These are phyloP conservation scores for Colletotrichum lupini DNA, from an alignment of 2,329 filamentous ascomycete genomes.

Conservation along the genomic window DNA sequence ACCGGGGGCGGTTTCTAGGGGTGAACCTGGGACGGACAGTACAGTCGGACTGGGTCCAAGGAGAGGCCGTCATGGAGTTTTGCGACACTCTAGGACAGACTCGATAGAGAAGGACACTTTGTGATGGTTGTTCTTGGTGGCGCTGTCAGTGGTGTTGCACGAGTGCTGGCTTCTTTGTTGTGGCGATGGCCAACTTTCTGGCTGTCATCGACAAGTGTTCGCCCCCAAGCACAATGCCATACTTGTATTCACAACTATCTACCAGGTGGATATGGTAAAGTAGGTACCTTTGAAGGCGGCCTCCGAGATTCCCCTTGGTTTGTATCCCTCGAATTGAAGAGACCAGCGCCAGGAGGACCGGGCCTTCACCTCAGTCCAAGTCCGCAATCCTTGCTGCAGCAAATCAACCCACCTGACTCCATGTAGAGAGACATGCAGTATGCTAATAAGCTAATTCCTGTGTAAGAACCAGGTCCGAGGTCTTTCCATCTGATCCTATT, in stretches of 20 bases:
- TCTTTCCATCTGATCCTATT: background rate
- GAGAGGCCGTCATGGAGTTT: constrained; percentile 7
- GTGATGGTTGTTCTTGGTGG: background rate
- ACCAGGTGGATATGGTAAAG: too few species aligned
- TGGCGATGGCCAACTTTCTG: background rate
- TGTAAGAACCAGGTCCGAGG: background rate
- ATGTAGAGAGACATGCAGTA: background rate
- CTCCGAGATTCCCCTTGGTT: background rate
- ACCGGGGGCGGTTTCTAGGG: constrained; percentile 18
- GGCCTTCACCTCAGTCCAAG: constrained; percentile 15
- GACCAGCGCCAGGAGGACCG: constrained; percentile 12
- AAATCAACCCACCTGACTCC: constrained; percentile 14
- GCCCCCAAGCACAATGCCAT: background rate
- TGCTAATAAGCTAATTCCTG: background rate
- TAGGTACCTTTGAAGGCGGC: background rate
- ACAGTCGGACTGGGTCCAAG: constrained; percentile 20
- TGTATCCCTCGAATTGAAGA: constrained; percentile 7
- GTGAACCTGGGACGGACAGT: constrained; percentile 22
- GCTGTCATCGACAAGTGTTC: background rate
- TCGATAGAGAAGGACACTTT: background rate
- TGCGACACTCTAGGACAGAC: background rate
- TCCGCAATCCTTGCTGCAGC: constrained; percentile 17
- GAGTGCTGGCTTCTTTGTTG: background rate
- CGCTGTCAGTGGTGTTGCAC: background rate
- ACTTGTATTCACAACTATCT: background rate